Conservation (phyloP, 257 asterid genomes). For the Cruciata laevipes region DNA sequence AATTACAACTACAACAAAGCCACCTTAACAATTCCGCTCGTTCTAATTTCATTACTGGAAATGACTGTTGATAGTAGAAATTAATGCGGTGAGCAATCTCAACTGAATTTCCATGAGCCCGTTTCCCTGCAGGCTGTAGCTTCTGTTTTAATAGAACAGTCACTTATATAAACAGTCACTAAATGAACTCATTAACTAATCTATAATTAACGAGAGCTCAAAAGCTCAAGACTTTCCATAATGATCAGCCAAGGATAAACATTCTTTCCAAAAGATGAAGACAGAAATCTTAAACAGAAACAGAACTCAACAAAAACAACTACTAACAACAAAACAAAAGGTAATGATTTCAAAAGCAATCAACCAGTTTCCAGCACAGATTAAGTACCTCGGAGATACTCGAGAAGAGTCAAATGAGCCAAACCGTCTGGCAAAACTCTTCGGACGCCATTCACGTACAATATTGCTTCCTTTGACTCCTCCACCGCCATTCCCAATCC, state of each 20-base stretch:
- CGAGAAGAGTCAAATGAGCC: conserved; percentile 88
- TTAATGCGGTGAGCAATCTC: background rate
- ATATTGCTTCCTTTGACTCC: conserved; percentile 50
- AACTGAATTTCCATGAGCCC: background rate
- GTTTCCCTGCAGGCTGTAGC: background rate
- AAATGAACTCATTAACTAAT: background rate
- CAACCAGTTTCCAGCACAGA: background rate
- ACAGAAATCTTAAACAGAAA: background rate
- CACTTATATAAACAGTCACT: background rate
- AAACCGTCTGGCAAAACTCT: conserved; percentile 80
- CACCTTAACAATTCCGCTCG: background rate
- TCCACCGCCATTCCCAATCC: conserved; percentile 26
- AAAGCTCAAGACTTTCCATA: background rate
- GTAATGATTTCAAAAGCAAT: background rate
- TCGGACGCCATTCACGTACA: conserved; percentile 85
- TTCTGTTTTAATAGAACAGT: too few species aligned
- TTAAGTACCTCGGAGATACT: conserved; percentile 79
- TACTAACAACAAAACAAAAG: background rate
- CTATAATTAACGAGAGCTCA: background rate
- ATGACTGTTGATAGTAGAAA: background rate
- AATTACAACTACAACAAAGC: background rate
- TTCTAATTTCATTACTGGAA: background rate
- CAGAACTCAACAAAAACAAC: background rate
- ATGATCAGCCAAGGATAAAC: background rate
- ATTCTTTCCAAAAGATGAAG: background rate